Evolutionary conservation across 345 rosid genomes (phyloP).

Genomic region (Hypericum androsaemum): DNA sequence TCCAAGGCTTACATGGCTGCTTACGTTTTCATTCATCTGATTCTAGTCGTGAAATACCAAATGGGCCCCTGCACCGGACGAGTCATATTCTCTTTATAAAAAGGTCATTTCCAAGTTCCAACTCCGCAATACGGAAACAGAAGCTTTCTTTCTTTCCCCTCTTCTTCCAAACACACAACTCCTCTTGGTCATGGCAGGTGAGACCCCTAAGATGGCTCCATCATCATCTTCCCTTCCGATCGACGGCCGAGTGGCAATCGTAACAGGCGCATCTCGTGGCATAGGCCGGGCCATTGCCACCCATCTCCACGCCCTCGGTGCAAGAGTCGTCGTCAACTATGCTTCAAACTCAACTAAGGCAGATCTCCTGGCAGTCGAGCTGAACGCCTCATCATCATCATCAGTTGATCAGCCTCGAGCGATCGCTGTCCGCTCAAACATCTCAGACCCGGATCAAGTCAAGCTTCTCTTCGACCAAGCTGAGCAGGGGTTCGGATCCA

Average conservation of each 20-base stretch:
- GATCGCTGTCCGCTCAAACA: slow-evolving; percentile 17
- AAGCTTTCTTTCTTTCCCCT: too few relatives aligned
- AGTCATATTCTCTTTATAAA: too few relatives aligned
- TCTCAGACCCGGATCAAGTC: slow-evolving; percentile 29
- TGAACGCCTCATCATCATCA: slow-evolving; percentile 13
- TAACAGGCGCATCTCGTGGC: slow-evolving; percentile 34
- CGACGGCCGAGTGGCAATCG: slow-evolving; percentile 25
- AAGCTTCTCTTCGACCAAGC: slow-evolving; percentile 29
- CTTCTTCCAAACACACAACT: too few relatives aligned
- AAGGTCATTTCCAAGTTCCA: too few relatives aligned
- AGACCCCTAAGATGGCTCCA: too few relatives aligned
- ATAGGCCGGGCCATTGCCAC: slow-evolving; percentile 27
- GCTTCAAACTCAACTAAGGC: slow-evolving; percentile 20
- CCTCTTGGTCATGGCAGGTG: too few relatives aligned
- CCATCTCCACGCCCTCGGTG: slow-evolving; percentile 30
- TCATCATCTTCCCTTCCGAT: slow-evolving; percentile 8
- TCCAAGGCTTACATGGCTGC: too few relatives aligned
- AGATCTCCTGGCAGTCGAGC: slow-evolving; percentile 15
- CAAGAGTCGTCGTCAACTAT: slow-evolving; percentile 27
- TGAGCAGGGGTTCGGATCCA: slow-evolving; percentile 23
- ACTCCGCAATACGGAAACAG: too few relatives aligned
- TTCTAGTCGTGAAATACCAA: too few relatives aligned
- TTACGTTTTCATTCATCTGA: too few relatives aligned
- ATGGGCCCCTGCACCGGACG: too few relatives aligned
- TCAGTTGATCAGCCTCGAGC: slow-evolving; percentile 11